Base-by-base conservation (phyloP, 176 grass and related monocot species). In the Miscanthus lutarioriparius region DNA sequence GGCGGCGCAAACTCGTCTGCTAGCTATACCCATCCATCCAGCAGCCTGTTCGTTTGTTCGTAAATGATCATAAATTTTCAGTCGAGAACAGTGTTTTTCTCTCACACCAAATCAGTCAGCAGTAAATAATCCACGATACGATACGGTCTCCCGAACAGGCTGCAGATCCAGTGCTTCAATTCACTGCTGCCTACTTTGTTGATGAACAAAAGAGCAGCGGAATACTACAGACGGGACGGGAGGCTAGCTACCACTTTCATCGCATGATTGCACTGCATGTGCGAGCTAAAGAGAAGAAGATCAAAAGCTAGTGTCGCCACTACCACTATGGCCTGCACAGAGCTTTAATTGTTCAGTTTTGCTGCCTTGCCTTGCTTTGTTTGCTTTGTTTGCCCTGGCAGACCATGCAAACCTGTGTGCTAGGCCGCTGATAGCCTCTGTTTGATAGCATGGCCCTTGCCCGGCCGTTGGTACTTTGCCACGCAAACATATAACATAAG, bases 231-330 rank as follows among this genome's bases (percentile, higher is more conserved):
- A 48, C 45, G 45, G 17, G 17, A 43, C 10, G 47, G 16, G 27
- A 53, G 45, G 8, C 44, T 17, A 51, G 8, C 28, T 45, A 45
- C 70, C 12, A 25, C 44, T 78, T 78, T 64, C 6, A 28, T 64
- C 8, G 23, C 36, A 78, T 63, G 16, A 82, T 70, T 38, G 86
- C 64, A 8, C n/a, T 77, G 56, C 87, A 89, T 68, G 76, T 80
- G 82, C 59, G 28, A 17, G 11, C 70, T 47, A 75, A 80, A 89
- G 26, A 76, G 37, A 3, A 38, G 79, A 77, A 51, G 72, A 51
- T 74, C 41, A n/a, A 82, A 82, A 84, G 81, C 25, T 14, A 36
- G 23, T 39, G 45, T 20, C 77, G 12, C 45, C 72, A 75, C 36
- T 68, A 32, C 28, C 41, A 36, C 17, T 19, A 7, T 53, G 86